These are phyloP conservation scores for Diaporthe velutina DNA, from an alignment of 2,329 filamentous ascomycete species.

Conservation along the genomic window DNA sequence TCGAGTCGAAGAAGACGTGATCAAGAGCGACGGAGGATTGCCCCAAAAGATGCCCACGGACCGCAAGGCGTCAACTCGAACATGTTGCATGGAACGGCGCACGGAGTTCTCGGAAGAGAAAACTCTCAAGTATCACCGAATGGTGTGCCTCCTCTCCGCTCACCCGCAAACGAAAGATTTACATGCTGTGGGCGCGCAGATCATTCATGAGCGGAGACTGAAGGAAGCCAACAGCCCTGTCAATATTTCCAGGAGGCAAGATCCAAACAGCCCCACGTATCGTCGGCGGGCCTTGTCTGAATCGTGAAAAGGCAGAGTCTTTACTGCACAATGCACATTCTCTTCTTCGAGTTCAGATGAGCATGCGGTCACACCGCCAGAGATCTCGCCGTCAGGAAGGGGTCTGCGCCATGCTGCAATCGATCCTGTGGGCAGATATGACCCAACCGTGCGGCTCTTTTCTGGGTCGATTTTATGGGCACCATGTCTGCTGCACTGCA, in stretches of 20 bases:
- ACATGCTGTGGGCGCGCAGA: not conserved
- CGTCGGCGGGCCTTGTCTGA: not conserved
- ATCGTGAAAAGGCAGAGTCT: not conserved
- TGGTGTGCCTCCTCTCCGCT: not conserved
- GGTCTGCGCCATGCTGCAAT: not conserved
- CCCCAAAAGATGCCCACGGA: not conserved
- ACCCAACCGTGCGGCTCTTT: not conserved
- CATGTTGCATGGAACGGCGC: slow-evolving; percentile 15
- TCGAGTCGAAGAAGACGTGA: slow-evolving; percentile 44
- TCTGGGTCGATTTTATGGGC: slow-evolving; percentile 11
- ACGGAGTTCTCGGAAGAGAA: not conserved
- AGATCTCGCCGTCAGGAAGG: not conserved
- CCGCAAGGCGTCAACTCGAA: not conserved
- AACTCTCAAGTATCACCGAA: not conserved
- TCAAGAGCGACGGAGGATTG: not conserved
- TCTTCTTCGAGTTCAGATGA: not conserved
- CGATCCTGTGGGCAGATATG: not conserved
- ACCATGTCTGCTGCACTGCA: not conserved
- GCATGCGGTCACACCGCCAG: slow-evolving; percentile 3
- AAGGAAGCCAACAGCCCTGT: not conserved
- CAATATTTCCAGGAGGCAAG: not conserved
- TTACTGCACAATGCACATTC: not conserved
- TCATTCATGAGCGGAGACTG: not conserved
- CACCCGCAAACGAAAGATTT: not conserved
- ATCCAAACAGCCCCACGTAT: not conserved